phyloP scores from a whole-genome alignment of 345 rosid genomes.

The Zanthoxylum bungeanum region DNA sequence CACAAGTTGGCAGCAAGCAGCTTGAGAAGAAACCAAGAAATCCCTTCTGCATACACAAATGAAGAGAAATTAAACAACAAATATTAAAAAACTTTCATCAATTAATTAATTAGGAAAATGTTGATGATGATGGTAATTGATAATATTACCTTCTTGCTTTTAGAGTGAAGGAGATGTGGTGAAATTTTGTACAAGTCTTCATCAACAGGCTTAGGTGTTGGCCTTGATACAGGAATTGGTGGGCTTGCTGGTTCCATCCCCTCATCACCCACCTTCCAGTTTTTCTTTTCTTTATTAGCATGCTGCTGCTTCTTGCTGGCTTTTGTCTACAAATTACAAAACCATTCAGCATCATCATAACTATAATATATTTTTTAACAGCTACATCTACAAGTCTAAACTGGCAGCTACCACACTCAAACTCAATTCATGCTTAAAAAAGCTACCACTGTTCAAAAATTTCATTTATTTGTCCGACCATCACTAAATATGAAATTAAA shows the following conservation, averaged over 20 bases:
- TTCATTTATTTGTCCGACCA: too few relatives aligned
- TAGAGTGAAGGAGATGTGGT: constrained; percentile 60
- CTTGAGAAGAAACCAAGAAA: constrained; percentile 69
- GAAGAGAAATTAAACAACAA: not conserved
- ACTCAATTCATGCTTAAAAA: not conserved
- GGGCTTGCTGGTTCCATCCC: constrained; percentile 23
- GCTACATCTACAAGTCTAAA: too few relatives aligned
- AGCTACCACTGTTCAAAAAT: not conserved
- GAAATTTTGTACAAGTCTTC: constrained; percentile 90
- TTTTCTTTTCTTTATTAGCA: constrained; percentile 28
- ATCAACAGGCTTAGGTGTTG: constrained; percentile 71
- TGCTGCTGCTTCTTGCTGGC: constrained; percentile 19
- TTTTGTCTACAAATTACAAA: constrained; percentile 36
- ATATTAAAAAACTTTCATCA: too few relatives aligned
- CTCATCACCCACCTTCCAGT: constrained; percentile 23
- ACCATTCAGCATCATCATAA: not conserved
- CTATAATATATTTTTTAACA: not conserved
- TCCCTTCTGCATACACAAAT: constrained; percentile 55
- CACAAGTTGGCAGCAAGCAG: constrained; percentile 70
- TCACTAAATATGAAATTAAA: too few relatives aligned
- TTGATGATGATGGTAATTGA: not conserved
- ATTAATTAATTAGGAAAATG: not conserved
- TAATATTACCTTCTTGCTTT: constrained; percentile 66
- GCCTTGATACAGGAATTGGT: constrained; percentile 29
- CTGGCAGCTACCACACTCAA: not conserved